Base-by-base conservation (phyloP, 306 rosid genomes). In the Quercus berberidifolia region DNA sequence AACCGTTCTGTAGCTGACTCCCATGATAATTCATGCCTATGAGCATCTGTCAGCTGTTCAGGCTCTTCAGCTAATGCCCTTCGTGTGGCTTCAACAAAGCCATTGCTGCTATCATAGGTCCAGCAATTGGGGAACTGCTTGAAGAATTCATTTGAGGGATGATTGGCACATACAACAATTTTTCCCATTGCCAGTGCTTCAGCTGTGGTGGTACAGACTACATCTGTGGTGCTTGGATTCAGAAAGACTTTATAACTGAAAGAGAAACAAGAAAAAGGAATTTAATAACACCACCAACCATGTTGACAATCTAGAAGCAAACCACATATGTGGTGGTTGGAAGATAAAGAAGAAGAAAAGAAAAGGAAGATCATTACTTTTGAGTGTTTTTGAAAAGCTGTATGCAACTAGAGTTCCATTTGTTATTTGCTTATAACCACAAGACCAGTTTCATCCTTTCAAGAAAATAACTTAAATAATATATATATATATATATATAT, bases 141-240 rank as follows among this genome's bases (percentile, higher is more conserved):
- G 89, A 95, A 95, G 88, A 95, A 95, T n/a, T 95, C 94, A 69
- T 95, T 95, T 59, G 99, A 95, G 79, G 92, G 88, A 81, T 95
- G 98, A 71, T 92, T 85, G 43, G 98, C 97, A 5, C 98, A 95
- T 23, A 92, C 82, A 54, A 92, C 92, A 30, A 92, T 81, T 82
- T 92, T 95, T 1, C 97, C 98, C 99, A 92, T 95, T 52, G 99
- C 99, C 82, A 95, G 85, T 54, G 99, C 98, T 87, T 95, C 99
- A 41, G 98, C 97, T n/a, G 98, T 89, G n/a, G 99, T 89, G 1
- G 99, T 95, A 84, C 99, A 95, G 60, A 95, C 97, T 82, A 92
- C 98, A 35, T 95, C 98, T 33, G 99, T 91, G 67, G 98, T 91
- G 91, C 99, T 95, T 46, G 99, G 97, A 90, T 95, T 95, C 78